A percentile compares a stretch with the other conserved stretches of the same genome.
These are phyloP conservation scores for Mucor mucedo DNA, from an alignment of 371 early-diverging fungal species.

Conservation along the genomic window DNA sequence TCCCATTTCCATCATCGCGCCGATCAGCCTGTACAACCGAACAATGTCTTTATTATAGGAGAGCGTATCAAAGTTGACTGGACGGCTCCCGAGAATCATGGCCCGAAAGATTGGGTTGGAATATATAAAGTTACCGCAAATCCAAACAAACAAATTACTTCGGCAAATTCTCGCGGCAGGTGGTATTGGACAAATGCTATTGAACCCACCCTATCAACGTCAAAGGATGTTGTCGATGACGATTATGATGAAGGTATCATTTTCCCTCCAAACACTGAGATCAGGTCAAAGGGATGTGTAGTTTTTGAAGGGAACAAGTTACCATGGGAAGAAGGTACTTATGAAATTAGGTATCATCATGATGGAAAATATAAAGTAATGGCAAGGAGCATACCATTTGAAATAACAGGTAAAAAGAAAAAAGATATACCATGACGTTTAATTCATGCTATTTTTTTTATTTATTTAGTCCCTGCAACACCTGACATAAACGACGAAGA, in stretches of 20 bases:
- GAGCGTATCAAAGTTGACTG: conserved; percentile 69
- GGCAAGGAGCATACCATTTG: conserved; percentile 71
- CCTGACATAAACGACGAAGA: conserved; percentile 25
- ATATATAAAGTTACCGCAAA: conserved; percentile 77
- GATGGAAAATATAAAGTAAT: conserved; percentile 77
- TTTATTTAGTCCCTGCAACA: conserved; percentile 11
- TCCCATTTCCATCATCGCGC: conserved; percentile 3
- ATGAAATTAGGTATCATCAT: conserved; percentile 84
- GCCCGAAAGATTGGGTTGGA: conserved; percentile 86
- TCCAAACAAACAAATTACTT: conserved; percentile 63
- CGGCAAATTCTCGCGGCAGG: conserved; percentile 62
- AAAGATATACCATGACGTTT: not conserved
- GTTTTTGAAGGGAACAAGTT: conserved; percentile 59
- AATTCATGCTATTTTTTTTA: not conserved
- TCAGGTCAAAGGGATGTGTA: conserved; percentile 32
- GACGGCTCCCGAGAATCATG: conserved; percentile 66
- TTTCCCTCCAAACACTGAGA: conserved; percentile 10
- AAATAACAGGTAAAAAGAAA: conserved; percentile 23
- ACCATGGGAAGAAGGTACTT: conserved; percentile 81
- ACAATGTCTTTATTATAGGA: conserved; percentile 54
- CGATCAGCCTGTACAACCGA: not conserved
- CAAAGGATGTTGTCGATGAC: not conserved
- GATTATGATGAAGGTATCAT: not conserved
- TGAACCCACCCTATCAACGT: not conserved
- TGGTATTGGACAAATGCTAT: conserved; percentile 42